Evolutionary conservation across 169 alveolate genomes (phyloP), one percentile per base, ranked within the genome.

Genomic region (Cryptosporidium felis): DNA sequence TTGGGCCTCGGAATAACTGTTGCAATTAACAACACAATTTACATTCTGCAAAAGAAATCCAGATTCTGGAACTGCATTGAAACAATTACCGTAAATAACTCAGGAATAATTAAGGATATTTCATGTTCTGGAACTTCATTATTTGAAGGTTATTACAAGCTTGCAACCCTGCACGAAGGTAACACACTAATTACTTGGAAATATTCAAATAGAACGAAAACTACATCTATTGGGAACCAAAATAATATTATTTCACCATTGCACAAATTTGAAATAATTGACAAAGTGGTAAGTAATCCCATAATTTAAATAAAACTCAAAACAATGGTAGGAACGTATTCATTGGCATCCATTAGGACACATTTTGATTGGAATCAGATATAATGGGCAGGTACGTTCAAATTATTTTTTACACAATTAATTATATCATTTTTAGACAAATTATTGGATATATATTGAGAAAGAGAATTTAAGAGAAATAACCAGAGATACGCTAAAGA

Each of bases 271-370:
- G 67, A 74, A 16, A 36, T 8, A 23, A 21, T 21, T 18, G 67
- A 34, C 23, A 5, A 30, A 9, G 40, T 36, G 41, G 85, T 74
- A 53, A 74, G 85, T 74, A 21, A 18, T 66, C 21, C 36, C 18
- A 53, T 47, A 5, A 21, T 21, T 34, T n/a, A n/a, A n/a, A n/a
- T n/a, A n/a, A n/a, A n/a, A n/a, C n/a, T n/a, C n/a, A n/a, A n/a
- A 36, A 14, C 1, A 53, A 12, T 16, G 36, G 4, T 53, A 74
- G 85, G 53, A 49, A 9, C 46, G 59, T 38, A 49, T 74, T 36
- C 56, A 36, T 26, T 74, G 85, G 85, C 74, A 74, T 74, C 56
- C 65, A 10, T 53, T 74, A 16, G 85, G 85, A 6, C 59, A 49
- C n/a, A 49, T 74, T 12, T 58, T 74, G 28, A 30, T 56, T 18